Evolutionary conservation across 441 rosid genomes (phyloP).

Genomic region (Daphne laureola): DNA sequence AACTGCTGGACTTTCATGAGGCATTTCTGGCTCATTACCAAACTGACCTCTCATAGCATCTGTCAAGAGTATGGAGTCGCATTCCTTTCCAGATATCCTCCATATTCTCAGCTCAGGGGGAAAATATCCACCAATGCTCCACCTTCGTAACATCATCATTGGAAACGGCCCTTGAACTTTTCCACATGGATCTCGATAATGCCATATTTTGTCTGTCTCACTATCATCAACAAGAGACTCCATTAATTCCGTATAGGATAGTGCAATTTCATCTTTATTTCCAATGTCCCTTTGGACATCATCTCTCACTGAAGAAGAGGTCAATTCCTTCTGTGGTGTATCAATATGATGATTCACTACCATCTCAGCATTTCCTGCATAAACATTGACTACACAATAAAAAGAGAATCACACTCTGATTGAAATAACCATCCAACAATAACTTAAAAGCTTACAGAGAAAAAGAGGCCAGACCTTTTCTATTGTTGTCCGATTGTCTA

Average conservation of each 20-base stretch:
- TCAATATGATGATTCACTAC: constrained; percentile 22
- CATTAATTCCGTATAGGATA: constrained; percentile 28
- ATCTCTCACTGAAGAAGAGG: constrained; percentile 19
- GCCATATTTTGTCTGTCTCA: constrained; percentile 59
- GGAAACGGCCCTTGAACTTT: constrained; percentile 85
- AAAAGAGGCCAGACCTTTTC: constrained; percentile 28
- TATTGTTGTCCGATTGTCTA: constrained; percentile 30
- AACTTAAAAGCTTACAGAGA: no score
- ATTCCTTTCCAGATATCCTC: constrained; percentile 52
- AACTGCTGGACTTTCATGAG: constrained; percentile 14
- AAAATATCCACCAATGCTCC: constrained; percentile 65
- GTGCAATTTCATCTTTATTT: constrained; percentile 21
- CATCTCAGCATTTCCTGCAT: constrained; percentile 35
- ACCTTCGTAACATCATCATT: constrained; percentile 61
- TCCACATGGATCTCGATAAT: constrained; percentile 75
- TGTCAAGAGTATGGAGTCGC: constrained; percentile 59
- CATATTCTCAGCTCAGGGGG: constrained; percentile 69
- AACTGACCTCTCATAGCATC: constrained; percentile 51
- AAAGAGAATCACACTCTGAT: no score
- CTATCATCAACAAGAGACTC: constrained; percentile 30
- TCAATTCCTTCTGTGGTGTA: constrained; percentile 22
- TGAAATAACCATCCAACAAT: neutral
- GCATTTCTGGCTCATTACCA: constrained; percentile 23
- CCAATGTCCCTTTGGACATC: constrained; percentile 26
- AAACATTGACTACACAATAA: constrained; percentile 6